Conservation (phyloP, 768 basidiomycete species). For the Xerocomellus amylosporus region DNA sequence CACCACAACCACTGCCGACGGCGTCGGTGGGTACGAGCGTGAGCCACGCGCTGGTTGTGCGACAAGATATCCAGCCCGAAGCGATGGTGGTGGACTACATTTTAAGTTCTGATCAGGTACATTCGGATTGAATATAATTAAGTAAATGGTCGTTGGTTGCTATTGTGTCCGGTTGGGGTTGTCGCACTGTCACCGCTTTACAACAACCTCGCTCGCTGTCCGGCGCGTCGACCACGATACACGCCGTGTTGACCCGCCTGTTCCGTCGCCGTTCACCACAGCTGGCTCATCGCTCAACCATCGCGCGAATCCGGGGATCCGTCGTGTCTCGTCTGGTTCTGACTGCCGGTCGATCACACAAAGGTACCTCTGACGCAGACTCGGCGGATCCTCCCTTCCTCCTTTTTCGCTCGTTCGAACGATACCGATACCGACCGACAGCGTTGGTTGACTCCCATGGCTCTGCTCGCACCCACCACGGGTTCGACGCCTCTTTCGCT, state of each 20-base stretch:
- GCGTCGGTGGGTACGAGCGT: background rate
- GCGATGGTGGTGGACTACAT: slow-evolving; percentile 20
- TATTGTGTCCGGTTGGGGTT: slow-evolving; percentile 5
- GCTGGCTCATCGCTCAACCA: background rate
- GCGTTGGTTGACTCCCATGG: slow-evolving; percentile 13
- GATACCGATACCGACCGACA: slow-evolving; percentile 7
- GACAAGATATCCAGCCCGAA: slow-evolving; percentile 4
- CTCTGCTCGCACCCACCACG: slow-evolving; percentile 23
- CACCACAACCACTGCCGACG: slow-evolving; percentile 6
- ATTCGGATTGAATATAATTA: background rate
- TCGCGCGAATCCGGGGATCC: slow-evolving; percentile 39
- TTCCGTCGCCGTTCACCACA: background rate
- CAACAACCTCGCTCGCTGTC: slow-evolving; percentile 8
- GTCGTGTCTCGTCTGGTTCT: slow-evolving; percentile 46
- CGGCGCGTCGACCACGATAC: slow-evolving; percentile 15
- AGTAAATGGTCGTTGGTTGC: slow-evolving; percentile 12
- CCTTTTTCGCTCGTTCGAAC: slow-evolving; percentile 4
- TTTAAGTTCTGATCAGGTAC: background rate
- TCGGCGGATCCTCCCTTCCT: slow-evolving; percentile 51
- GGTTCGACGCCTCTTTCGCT: slow-evolving; percentile 32
- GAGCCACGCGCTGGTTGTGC: background rate
- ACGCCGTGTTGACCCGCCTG: background rate
- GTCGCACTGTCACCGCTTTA: slow-evolving; percentile 9
- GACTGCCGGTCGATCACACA: slow-evolving; percentile 35
- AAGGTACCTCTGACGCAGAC: slow-evolving; percentile 43